Conservation (phyloP, 495 filamentous ascomycete species). For the Daldinia decipiens region DNA sequence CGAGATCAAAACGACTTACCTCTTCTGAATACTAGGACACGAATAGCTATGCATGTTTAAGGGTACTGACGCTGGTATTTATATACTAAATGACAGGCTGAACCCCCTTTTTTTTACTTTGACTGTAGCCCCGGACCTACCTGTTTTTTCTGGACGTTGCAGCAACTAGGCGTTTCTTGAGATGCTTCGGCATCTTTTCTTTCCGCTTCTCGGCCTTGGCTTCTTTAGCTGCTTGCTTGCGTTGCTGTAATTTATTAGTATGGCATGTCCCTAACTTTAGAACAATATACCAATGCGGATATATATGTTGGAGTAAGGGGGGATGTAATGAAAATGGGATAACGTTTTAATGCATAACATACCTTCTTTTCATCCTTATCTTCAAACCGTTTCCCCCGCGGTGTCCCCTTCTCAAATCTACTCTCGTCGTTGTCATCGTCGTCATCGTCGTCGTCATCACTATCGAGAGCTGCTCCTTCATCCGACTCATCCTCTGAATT, state of each 20-base stretch:
- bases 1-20: neutral
- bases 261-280: neutral
- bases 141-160: constrained; percentile 53
- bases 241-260: constrained; percentile 61
- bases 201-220: constrained; percentile 91
- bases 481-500: constrained; percentile 53
- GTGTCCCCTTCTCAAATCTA: constrained; percentile 70
- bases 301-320: neutral
- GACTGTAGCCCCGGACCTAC: constrained; percentile 26
- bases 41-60: neutral
- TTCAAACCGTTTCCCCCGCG: constrained; percentile 87
- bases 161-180: constrained; percentile 82
- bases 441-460: constrained; percentile 55
- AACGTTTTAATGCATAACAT: constrained; percentile 16
- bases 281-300: too few relatives aligned
- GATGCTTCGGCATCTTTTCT: constrained; percentile 93
- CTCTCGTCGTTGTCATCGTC: constrained; percentile 60
- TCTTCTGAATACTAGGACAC: neutral
- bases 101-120: constrained; percentile 3
- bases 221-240: constrained; percentile 92
- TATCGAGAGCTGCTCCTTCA: constrained; percentile 57
- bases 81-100: neutral
- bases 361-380: constrained; percentile 90
- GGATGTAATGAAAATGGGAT: neutral
- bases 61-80: neutral